Evolutionary conservation across 1,284 basidiomycete species (phyloP), one percentile per base, ranked within the genome.

Genomic region (Rhizoctonia solani): DNA sequence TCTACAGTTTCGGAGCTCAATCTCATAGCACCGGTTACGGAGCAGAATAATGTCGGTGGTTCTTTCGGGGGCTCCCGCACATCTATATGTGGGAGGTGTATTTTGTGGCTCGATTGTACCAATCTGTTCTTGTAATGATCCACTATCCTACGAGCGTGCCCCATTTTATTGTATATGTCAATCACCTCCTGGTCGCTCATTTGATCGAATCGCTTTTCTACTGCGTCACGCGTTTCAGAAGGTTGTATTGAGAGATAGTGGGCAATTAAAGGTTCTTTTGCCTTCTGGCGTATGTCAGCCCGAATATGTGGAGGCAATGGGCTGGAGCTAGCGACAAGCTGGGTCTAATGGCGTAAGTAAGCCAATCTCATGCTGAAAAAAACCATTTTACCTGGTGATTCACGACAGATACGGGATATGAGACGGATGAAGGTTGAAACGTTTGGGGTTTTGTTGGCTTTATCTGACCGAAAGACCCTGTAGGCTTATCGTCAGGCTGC

Each of bases 141-240:
- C 23, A 53, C 21, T 8, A 53, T 14, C 9, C 54, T 32, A 8
- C 25, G 37, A 19, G 37, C 21, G 11, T 46, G 23, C 34, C 29
- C 37, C 14, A 42, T 52, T 19, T 53, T 52, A 19, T 41, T 16
- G 16, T 52, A 63, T 25, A 63, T 11, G 37, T 53, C 29, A n/a
- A 52, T 52, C 21, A 63, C 47, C 5, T 37, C 39, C 30, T 63
- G 59, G 59, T 63, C 59, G 34, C 46, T 41, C 23, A 63, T 41
- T 16, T 25, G 11, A 1, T 63, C 13, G 49, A 50, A 63, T 21
- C 25, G 34, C 8, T 23, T 37, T 42, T 63, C 49, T 27, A 37
- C 59, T 32, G 34, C 49, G 4, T 53, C 37, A 34, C 59, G 47
- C 39, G 46, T 63, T 37, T 52, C 27, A 9, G 46, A 41, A 39